These are phyloP conservation scores for Fusarium staphyleae DNA, from an alignment of 2,329 filamentous ascomycete genomes.

Conservation along the genomic window DNA sequence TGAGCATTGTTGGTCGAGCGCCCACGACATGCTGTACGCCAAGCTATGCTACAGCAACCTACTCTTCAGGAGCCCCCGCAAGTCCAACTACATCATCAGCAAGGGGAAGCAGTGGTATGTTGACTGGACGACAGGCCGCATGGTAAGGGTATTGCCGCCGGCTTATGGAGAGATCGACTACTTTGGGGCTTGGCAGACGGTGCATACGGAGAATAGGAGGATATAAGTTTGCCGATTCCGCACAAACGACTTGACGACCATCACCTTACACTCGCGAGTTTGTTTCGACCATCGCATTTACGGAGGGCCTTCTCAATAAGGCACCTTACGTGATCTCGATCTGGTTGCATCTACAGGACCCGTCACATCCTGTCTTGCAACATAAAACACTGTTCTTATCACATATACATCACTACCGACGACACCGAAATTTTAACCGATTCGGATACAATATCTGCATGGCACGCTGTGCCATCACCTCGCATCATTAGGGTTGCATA, in stretches of 20 bases:
- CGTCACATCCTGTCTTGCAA: conserved; percentile 11
- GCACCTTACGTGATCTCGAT: not conserved
- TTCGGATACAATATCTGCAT: not conserved
- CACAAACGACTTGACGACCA: conserved; percentile 1
- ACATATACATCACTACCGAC: conserved; percentile 6
- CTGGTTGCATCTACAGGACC: conserved; percentile 4
- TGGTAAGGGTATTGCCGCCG: conserved; percentile 61
- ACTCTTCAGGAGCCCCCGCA: conserved; percentile 62
- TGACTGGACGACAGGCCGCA: conserved; percentile 64
- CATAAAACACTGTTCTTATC: conserved; percentile 2
- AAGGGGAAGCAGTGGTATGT: conserved; percentile 66
- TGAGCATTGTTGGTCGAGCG: conserved; percentile 60
- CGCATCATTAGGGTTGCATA: conserved; percentile 30
- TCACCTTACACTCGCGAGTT: not conserved
- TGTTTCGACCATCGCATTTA: not conserved
- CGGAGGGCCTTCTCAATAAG: conserved; percentile 2
- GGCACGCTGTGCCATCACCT: conserved; percentile 2
- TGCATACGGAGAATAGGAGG: conserved; percentile 57
- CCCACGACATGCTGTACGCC: conserved; percentile 66
- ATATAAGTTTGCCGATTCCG: conserved; percentile 44
- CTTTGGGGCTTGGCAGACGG: conserved; percentile 58
- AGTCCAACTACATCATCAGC: conserved; percentile 64
- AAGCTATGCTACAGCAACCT: conserved; percentile 67
- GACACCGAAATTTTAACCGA: not conserved
- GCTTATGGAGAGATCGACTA: conserved; percentile 60